These are phyloP conservation scores for Vigna radiata DNA, from an alignment of 306 rosid species.

Conservation along the genomic window DNA sequence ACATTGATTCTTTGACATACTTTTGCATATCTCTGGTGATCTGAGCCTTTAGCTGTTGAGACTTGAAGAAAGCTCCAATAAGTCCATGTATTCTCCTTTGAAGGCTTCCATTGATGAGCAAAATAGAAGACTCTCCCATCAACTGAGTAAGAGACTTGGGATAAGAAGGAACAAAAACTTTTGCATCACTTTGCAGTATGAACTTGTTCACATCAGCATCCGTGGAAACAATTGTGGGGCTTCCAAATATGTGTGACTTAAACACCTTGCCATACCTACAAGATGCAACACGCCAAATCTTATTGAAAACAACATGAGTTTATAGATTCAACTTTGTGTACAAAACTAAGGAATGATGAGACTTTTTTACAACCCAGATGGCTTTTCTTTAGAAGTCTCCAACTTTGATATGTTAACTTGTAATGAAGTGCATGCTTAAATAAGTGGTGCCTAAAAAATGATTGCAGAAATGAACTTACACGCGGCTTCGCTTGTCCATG, in stretches of 20 bases:
- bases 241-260: conserved; percentile 96
- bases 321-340: not conserved
- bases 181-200: conserved; percentile 91
- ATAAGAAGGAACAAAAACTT: conserved; percentile 87
- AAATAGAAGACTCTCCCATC: conserved; percentile 95
- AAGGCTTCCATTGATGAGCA: conserved; percentile 90
- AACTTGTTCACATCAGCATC: conserved; percentile 90
- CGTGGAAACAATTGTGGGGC: conserved; percentile 83
- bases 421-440: conserved; percentile 23
- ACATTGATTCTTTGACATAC: conserved; percentile 77
- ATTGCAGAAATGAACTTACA: conserved; percentile 55
- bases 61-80: conserved; percentile 90
- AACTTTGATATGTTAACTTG: conserved; percentile 19
- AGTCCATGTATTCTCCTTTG: conserved; percentile 97
- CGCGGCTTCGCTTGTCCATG: conserved; percentile 73
- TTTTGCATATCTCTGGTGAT: conserved; percentile 80
- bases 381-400: not conserved
- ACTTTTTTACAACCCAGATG: not conserved
- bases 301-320: conserved; percentile 21
- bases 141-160: conserved; percentile 85
- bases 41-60: conserved; percentile 85
- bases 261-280: conserved; percentile 94
- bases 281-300: conserved; percentile 26
- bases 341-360: conserved; percentile 27
- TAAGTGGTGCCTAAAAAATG: conserved; percentile 25